phyloP scores from a whole-genome alignment of 176 grass and related monocot genomes.

The Saccharum officinarum region DNA sequence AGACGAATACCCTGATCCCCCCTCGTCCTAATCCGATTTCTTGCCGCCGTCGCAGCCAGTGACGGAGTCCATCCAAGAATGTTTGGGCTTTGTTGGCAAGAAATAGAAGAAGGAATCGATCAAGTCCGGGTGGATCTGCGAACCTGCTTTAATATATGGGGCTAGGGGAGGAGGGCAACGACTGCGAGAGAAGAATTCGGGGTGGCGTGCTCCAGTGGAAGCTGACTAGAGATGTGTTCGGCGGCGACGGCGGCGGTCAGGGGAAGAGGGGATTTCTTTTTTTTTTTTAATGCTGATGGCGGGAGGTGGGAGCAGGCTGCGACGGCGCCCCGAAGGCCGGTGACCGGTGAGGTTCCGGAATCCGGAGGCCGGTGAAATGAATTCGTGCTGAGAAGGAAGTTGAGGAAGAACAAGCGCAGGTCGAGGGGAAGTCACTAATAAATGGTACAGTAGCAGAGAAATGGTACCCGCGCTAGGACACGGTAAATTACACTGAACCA shows the following conservation, averaged over 20 bases:
- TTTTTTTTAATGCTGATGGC: background rate
- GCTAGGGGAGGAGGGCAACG: background rate
- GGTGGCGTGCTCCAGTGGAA: slow-evolving; percentile 20
- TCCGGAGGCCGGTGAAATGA: background rate
- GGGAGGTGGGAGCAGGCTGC: slow-evolving; percentile 18
- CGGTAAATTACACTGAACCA: too few species aligned
- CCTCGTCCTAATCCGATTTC: slow-evolving; percentile 26
- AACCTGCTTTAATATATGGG: background rate
- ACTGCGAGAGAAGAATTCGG: slow-evolving; percentile 1
- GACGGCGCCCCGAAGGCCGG: background rate
- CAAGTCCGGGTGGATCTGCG: slow-evolving; percentile 19
- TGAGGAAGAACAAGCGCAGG: slow-evolving; percentile 1
- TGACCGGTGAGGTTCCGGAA: slow-evolving; percentile 23
- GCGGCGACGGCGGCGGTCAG: background rate
- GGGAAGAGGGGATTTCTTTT: background rate
- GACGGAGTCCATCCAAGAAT: slow-evolving; percentile 8
- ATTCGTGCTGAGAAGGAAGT: background rate
- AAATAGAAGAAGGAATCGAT: background rate
- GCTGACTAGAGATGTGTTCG: slow-evolving; percentile 4
- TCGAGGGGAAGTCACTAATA: background rate
- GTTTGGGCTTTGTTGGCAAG: background rate
- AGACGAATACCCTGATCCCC: background rate
- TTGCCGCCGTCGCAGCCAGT: slow-evolving; percentile 2
- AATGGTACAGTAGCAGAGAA: background rate
- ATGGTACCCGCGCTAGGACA: too few species aligned